Conservation (phyloP, 2,329 filamentous ascomycete genomes). For the Mycosphaerella arachidis region DNA sequence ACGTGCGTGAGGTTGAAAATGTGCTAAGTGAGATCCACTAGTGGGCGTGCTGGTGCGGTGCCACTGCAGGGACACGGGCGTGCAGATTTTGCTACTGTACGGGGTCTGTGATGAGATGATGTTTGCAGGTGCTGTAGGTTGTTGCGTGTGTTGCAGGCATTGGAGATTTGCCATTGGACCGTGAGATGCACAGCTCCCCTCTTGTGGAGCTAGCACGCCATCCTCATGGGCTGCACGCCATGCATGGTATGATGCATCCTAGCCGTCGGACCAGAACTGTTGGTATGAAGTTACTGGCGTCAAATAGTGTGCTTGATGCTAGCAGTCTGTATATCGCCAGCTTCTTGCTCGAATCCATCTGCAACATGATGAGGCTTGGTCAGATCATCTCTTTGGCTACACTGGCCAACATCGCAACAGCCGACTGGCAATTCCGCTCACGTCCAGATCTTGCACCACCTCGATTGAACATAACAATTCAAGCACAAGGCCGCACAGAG, state of each 20-base stretch:
- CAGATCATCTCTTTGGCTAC: conserved; percentile 37
- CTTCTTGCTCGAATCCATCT: neutral
- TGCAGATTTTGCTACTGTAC: neutral
- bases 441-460: conserved; percentile 45
- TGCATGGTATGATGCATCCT: neutral
- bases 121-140: no score
- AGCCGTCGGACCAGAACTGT: neutral
- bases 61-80: neutral
- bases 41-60: neutral
- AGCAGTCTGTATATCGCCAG: neutral
- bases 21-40: neutral
- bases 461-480: conserved; percentile 43
- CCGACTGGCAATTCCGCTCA: conserved; percentile 50
- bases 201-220: conserved; percentile 3
- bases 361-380: neutral
- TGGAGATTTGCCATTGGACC: neutral
- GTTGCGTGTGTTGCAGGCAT: neutral
- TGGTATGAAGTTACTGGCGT: neutral
- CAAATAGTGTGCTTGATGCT: neutral
- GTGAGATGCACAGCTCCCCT: neutral
- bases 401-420: conserved; percentile 12
- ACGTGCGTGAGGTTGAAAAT: neutral
- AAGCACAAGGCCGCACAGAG: conserved; percentile 39
- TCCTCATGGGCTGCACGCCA: neutral
- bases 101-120: neutral